Base-by-base conservation (phyloP, 257 asterid species). In the Nicotiana tomentosiformis region DNA sequence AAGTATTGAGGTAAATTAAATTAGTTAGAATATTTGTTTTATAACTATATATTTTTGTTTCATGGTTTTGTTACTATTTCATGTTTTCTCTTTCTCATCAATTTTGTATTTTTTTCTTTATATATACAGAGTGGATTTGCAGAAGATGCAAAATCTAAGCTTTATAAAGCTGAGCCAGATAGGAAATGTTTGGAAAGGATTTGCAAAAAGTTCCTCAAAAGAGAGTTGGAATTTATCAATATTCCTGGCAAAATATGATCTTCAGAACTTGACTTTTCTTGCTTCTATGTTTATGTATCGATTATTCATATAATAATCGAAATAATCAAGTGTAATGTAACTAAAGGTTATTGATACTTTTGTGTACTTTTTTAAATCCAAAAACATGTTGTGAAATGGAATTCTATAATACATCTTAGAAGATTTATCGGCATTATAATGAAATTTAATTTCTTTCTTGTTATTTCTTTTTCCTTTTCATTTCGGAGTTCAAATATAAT, bases 191-290 rank as follows among this genome's bases (percentile, higher is more conserved):
- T 90, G 97, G 87, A 88, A 82, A 86, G 43, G 81, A 93, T 93
- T 20, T 91, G 97, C 93, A 89, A 85, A 86, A 65, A 87, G 43
- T 90, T 91, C 83, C 95, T 93, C 61, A 88, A 93, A 82, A 88
- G 89, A 1, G 80, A 74, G 2, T 1, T 39, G 33, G 18, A 39
- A 11, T 69, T n/a, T 18, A 39, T 39, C 77, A 69, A 49, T 26
- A 43, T 43, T 4, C 6, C 57, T 3, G 15, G 9, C 8, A 49
- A 72, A 20, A 46, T 49, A 74, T 74, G 26, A 74, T 74, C 32
- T 74, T 74, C 2, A 74, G 1, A 51, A 26, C 26, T 74, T 8
- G 3, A 7, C 2, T 26, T 7, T 26, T 49, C 64, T 7, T 74
- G 7, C 2, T 15, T 0, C 3, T 23, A 7, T 49, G 12, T 74